phyloP scores from a whole-genome alignment of 495 filamentous ascomycete species.

The Cetradonia linearis region DNA sequence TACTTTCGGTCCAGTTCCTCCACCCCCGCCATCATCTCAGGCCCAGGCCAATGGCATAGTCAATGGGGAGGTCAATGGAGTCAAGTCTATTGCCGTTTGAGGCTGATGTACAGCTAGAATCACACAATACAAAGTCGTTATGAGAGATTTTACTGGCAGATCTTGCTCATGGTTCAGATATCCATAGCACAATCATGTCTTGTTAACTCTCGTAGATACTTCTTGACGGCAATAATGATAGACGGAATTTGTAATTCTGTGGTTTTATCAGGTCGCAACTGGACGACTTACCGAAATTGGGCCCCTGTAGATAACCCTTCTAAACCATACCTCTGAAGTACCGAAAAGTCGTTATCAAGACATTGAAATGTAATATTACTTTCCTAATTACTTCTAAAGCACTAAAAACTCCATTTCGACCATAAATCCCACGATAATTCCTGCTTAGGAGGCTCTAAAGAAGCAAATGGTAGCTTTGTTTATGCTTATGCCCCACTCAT shows the following conservation, averaged over 20 bases:
- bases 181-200: too few species aligned
- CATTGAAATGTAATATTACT: not conserved
- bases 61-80: slow-evolving; percentile 37
- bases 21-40: slow-evolving; percentile 44
- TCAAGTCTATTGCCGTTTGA: slow-evolving; percentile 30
- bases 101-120: slow-evolving; percentile 29
- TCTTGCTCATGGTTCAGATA: too few species aligned
- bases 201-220: too few species aligned
- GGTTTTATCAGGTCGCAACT: too few species aligned
- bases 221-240: too few species aligned
- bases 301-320: too few species aligned
- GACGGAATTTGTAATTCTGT: too few species aligned
- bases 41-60: slow-evolving; percentile 37
- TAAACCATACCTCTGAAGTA: not conserved
- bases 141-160: not conserved
- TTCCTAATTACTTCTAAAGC: not conserved
- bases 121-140: not conserved
- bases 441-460: not conserved
- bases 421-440: not conserved
- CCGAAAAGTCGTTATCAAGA: not conserved
- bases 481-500: not conserved
- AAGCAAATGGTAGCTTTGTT: not conserved
- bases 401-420: not conserved
- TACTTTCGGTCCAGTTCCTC: slow-evolving; percentile 43
- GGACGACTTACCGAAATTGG: too few species aligned